Evolutionary conservation across 768 basidiomycete species (phyloP), one percentile per base, ranked within the genome.

Genomic region (Pulveroboletus sp.): DNA sequence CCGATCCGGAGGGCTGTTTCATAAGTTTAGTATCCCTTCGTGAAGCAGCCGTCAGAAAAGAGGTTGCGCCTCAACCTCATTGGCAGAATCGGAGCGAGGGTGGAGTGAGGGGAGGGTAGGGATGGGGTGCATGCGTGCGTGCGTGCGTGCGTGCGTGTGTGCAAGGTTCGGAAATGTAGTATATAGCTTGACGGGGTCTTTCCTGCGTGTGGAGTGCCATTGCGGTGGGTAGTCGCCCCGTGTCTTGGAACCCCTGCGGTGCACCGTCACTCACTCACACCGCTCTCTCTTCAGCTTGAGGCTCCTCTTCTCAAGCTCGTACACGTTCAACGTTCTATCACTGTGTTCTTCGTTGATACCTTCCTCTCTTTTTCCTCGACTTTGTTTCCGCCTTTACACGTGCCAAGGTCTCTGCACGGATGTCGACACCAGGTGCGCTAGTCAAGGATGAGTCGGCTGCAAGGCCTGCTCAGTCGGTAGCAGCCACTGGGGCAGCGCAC

Each of bases 1-100:
- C 42, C 9, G 3, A 59, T 49, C 37, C 37, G 27, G 40, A 18
- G 39, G 9, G 8, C 3, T 30, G 31, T 24, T 21, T 37, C 15
- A 8, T 33, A 14, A 35, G 35, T 31, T 14, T 14, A 33, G 7
- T 43, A 39, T 9, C 40, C 21, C 32, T 57, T 54, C 42, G 48
- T 50, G 50, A 62, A 62, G 56, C 27, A 24, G 32, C 32, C 32
- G 6, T 6, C 13, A 33, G 32, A 17, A 39, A 1, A 27, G 36
- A n/a, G 28, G 39, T 53, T 63, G 53, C 57, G 60, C 60, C 60
- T 43, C 36, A 5, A 39, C 6, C 43, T 39, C 11, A 53, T 59
- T 51, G 56, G 50, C 35, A 53, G 57, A 51, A 57, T 65, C 53
- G 55, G 60, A 62, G 60, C 32, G 45, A 59, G 41, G 50, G 60